Percentiles rank a stretch among this genome's conserved stretches.
Conservation (phyloP, 441 rosid genomes). For the Pelargonium cotyledonis region DNA sequence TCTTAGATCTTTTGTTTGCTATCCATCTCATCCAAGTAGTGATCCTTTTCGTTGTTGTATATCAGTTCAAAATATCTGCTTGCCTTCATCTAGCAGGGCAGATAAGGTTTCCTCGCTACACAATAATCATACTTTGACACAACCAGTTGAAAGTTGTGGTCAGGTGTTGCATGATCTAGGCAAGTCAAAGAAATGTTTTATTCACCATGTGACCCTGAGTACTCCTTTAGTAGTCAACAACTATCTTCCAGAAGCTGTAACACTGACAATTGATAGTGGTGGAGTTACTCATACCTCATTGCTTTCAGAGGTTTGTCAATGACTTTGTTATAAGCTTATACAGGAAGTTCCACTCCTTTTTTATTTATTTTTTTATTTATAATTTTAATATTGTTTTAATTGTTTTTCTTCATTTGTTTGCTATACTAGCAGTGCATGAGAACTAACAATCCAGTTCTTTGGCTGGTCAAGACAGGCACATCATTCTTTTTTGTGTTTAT, state of each 20-base stretch:
- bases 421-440: not conserved
- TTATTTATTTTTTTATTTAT: not conserved
- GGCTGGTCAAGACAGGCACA: not conserved
- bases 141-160: constrained; percentile 29
- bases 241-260: constrained; percentile 69
- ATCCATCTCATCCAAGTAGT: constrained; percentile 88
- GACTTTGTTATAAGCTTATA: constrained; percentile 20
- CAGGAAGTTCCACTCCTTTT: constrained; percentile 20
- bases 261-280: constrained; percentile 68
- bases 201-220: constrained; percentile 70
- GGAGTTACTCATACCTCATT: constrained; percentile 52
- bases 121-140: constrained; percentile 25
- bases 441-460: constrained; percentile 1
- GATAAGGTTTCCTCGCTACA: constrained; percentile 31
- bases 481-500: constrained; percentile 5
- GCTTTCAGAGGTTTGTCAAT: constrained; percentile 72
- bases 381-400: not conserved
- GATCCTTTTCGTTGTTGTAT: constrained; percentile 88
- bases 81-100: constrained; percentile 40
- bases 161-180: constrained; percentile 33
- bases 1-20: constrained; percentile 83
- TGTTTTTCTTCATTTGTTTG: not conserved
- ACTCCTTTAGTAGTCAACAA: constrained; percentile 67
- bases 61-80: constrained; percentile 52
- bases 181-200: constrained; percentile 39